Evolutionary conservation across 2,329 filamentous ascomycete genomes (phyloP), one percentile per base, ranked within the genome.

Genomic region (Fusarium tuaranense): DNA sequence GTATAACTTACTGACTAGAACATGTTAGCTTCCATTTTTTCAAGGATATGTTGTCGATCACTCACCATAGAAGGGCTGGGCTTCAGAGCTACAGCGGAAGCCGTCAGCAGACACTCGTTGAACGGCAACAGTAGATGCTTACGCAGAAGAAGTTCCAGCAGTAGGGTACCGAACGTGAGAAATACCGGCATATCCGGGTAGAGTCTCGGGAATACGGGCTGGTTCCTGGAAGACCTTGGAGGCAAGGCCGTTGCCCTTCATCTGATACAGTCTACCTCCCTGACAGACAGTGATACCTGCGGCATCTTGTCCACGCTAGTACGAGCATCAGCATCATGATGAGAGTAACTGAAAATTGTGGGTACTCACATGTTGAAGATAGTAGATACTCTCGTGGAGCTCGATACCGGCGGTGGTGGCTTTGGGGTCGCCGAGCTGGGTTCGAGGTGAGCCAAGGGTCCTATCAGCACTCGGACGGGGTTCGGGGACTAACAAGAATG

Each of bases 161-260:
- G 95, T 98, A 9, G 95, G 95, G 83, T 98, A 98, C 81, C 95
- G 88, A 76, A 98, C 84, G 83, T 98, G 95, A 41, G 91, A 93
- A 68, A 98, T 66, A n/a, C 62, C 62, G 30, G 34, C 46, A 18
- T 64, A 57, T 55, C 62, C 62, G 34, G 62, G 62, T 1, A 64
- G 22, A 4, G 46, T 53, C 16, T 55, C 48, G 14, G 32, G 20
- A 10, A 51, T 22, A 27, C 46, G 46, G 1, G 41, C 41, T 0
- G 27, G n/a, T 53, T 53, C 60, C 7, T 63, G 27, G 18, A 61
- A 61, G 2, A 61, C 59, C 13, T 71, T 70, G 10, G 64, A 41
- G 27, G 67, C 95, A 88, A 97, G 92, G 65, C 95, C 95, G 80
- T 95, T 95, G 76, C 94, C 95, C 85, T 98, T 98, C 87, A 93